Base-by-base conservation (phyloP, 768 basidiomycete genomes). In the Xanthoconium purpureum region DNA sequence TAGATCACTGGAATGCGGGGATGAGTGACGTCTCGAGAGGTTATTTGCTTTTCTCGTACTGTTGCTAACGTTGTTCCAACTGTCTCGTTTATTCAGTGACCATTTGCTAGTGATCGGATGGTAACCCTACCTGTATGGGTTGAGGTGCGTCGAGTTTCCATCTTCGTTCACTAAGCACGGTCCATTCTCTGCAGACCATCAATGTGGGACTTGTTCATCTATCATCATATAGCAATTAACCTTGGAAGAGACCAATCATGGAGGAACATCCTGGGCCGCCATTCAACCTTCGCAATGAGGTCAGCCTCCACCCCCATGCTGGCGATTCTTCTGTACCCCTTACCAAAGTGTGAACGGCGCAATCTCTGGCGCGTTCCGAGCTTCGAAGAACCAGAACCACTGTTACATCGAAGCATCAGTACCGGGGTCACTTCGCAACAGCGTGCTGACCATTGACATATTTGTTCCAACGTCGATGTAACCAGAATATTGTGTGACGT, bases 351-450 rank as follows among this genome's bases (percentile, higher is more conserved):
- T 84, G 62, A 88, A 82, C 0, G 85, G 85, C 0, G 85, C 84
- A 2, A 77, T 83, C 49, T 84, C 80, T 0, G 85, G 83, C 3
- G 75, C 71, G 32, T 80, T 70, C 14, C 87, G 77, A 3, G 86
- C 78, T 58, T 84, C 87, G 51, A 88, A 88, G 68, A 87, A 88
- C 84, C 85, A 88, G 64, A 87, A 88, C 84, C 83, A 87, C 85
- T 85, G 52, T 14, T 43, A 49, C 11, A 35, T 12, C 17, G 11
- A 44, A 8, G 18, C 28, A 39, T 68, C 5, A 67, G 44, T 15
- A 35, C 9, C 14, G 14, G n/a, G 11, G 3, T 38, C 14, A 33
- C 37, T n/a, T 18, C 24, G 33, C 4, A 17, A 43, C 3, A 15
- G 14, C 2, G 33, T 17, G 59, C 73, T 55, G 45, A 84, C 83